These are phyloP conservation scores for Trichoderma atroviride DNA, from an alignment of 2,329 filamentous ascomycete species.

Conservation along the genomic window DNA sequence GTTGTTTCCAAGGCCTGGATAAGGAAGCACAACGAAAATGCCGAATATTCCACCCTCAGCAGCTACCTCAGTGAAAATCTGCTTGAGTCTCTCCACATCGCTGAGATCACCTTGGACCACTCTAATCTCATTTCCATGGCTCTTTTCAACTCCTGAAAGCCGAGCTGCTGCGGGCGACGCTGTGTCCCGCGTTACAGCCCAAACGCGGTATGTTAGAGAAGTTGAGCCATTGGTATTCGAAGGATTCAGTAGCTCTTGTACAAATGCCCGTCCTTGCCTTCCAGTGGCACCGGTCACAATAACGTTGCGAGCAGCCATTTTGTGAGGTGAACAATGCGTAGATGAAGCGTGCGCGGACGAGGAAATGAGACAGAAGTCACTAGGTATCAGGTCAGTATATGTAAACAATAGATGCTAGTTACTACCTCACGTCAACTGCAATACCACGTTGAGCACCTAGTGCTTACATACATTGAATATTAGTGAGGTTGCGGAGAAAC, in stretches of 20 bases:
- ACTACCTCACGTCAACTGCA: background rate
- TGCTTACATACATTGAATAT: background rate
- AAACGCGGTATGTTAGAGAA: background rate
- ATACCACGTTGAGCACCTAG: background rate
- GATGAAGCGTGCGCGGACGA: too few species aligned
- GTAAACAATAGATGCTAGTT: background rate
- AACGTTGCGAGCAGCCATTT: conserved; percentile 16
- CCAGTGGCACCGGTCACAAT: conserved; percentile 24
- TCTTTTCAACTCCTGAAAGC: background rate
- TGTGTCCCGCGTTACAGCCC: conserved; percentile 4
- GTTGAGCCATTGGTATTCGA: background rate
- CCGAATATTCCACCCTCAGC: conserved; percentile 18
- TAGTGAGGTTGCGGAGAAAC: background rate
- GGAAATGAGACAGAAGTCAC: too few species aligned
- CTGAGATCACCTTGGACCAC: conserved; percentile 13
- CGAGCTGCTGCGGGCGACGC: background rate
- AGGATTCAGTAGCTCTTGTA: conserved; percentile 12
- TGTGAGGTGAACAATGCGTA: background rate
- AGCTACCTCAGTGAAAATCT: conserved; percentile 12
- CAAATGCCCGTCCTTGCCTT: conserved; percentile 15
- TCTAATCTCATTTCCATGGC: background rate
- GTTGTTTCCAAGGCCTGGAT: conserved; percentile 24
- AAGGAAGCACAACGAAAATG: conserved; percentile 7
- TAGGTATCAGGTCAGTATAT: too few species aligned
- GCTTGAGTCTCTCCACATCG: background rate